phyloP scores from a whole-genome alignment of 352 stramenopile species.

The Plasmopara viticola region DNA sequence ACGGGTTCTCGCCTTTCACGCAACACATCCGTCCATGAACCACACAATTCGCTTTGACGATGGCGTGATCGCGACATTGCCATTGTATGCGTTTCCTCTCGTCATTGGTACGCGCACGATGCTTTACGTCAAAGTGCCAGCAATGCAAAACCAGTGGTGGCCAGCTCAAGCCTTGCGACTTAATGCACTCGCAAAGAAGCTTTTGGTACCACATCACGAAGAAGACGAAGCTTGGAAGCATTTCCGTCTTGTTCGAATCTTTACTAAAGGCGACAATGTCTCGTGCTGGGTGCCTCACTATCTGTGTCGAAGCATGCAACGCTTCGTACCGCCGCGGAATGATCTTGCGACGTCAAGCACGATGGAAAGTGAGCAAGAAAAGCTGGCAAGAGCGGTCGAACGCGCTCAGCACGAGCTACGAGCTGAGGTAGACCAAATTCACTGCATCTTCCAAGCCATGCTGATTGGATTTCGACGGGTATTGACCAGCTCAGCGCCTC shows the following conservation, averaged over 20 bases:
- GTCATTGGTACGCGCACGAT: slow-evolving; percentile 59
- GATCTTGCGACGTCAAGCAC: slow-evolving; percentile 1
- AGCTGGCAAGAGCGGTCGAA: slow-evolving; percentile 21
- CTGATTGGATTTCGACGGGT: slow-evolving; percentile 17
- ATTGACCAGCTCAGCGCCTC: not conserved
- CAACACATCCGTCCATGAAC: slow-evolving; percentile 34
- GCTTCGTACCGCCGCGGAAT: slow-evolving; percentile 12
- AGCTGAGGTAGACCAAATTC: slow-evolving; percentile 20
- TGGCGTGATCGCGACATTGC: slow-evolving; percentile 44
- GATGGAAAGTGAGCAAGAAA: slow-evolving; percentile 2
- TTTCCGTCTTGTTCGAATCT: slow-evolving; percentile 64
- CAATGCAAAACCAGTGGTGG: slow-evolving; percentile 62
- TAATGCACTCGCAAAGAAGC: slow-evolving; percentile 50
- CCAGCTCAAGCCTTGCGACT: slow-evolving; percentile 61
- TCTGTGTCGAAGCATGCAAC: slow-evolving; percentile 51
- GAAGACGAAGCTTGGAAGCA: slow-evolving; percentile 30
- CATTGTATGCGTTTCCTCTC: slow-evolving; percentile 64
- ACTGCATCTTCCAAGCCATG: slow-evolving; percentile 30
- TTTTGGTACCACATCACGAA: slow-evolving; percentile 33
- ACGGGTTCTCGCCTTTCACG: slow-evolving; percentile 55
- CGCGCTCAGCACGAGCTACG: slow-evolving; percentile 20
- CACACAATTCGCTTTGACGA: slow-evolving; percentile 74
- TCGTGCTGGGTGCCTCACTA: slow-evolving; percentile 76
- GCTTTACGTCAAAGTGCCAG: slow-evolving; percentile 63
- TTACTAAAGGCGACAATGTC: slow-evolving; percentile 19